Evolutionary conservation across 331 rosid genomes (phyloP), one percentile per base, ranked within the genome.

Genomic region (Phaseolus coccineus): DNA sequence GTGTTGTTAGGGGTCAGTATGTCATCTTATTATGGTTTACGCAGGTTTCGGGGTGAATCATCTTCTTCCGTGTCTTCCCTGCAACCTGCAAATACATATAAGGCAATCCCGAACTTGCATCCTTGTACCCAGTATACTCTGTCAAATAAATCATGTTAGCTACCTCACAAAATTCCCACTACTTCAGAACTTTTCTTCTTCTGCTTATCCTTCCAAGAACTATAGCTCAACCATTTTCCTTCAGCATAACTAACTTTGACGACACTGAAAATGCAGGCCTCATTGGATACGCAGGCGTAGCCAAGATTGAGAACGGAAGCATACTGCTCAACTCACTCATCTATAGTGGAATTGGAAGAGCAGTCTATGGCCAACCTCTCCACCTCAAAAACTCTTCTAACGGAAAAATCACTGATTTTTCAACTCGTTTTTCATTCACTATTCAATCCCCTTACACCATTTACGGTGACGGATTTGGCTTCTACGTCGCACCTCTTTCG

Each of bases 401-500:
- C 35, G n/a, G 16, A 25, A 1, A 11, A 22, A 31, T 57, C 64
- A 57, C 64, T 3, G 37, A 57, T 6, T 27, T 57, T 57, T 57
- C 64, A 10, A 57, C 64, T 11, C 64, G 35, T 8, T 57, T 57
- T 12, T 57, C 64, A 27, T 57, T 57, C 64, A 25, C 64, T 24
- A 57, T 57, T 16, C 8, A 57, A 37, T 37, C 40, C 40, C 3
- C 16, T 24, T 2, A 0, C 1, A 6, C 64, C 31, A 11, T 3
- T 15, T 57, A 57, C 37, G 64, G 35, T 57, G n/a, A 57, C 2
- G 64, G 64, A 37, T 57, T 57, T 27, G 64, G 37, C 64, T 57
- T 57, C 64, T 57, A 57, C 35, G 6, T 27, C 0, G 64, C 64
- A 57, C 64, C 64, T 4, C 16, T 27, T 57, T 1, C 64, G 3